phyloP scores from a whole-genome alignment of 495 filamentous ascomycete species.

The Penicillium ucsense region DNA sequence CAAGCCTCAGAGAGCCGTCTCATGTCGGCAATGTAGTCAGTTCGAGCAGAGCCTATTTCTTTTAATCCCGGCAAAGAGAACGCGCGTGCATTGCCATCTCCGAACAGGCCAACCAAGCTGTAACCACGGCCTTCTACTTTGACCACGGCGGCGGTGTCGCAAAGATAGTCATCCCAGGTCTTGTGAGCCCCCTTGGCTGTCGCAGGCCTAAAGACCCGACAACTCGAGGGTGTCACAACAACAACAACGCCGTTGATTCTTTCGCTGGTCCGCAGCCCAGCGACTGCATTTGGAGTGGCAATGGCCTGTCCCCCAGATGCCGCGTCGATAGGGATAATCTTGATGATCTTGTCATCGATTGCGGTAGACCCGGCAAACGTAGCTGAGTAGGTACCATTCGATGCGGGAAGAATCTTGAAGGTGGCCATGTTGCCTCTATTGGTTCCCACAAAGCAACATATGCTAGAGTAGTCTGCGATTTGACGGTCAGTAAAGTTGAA shows the following conservation, averaged over 20 bases:
- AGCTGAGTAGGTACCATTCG: conserved; percentile 61
- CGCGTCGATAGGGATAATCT: conserved; percentile 65
- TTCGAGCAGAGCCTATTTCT: conserved; percentile 60
- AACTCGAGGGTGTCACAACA: conserved; percentile 61
- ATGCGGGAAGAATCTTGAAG: conserved; percentile 75
- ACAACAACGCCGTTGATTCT: conserved; percentile 64
- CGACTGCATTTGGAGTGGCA: conserved; percentile 64
- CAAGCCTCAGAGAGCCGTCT: conserved; percentile 55
- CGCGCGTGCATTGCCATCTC: conserved; percentile 64
- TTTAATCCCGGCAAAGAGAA: conserved; percentile 81
- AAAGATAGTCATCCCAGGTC: conserved; percentile 71
- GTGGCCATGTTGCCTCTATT: conserved; percentile 73
- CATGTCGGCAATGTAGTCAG: conserved; percentile 60
- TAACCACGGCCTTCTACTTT: conserved; percentile 62
- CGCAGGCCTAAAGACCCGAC: conserved; percentile 77
- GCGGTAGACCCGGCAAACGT: conserved; percentile 54
- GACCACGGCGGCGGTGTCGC: conserved; percentile 65
- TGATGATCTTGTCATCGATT: conserved; percentile 63
- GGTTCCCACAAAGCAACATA: conserved; percentile 85
- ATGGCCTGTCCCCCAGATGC: conserved; percentile 65
- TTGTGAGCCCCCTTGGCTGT: conserved; percentile 79
- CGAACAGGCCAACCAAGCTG: conserved; percentile 75
- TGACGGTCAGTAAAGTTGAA: not conserved
- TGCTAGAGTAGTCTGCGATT: conserved; percentile 70
- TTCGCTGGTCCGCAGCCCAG: conserved; percentile 56